A percentile compares a stretch with the other conserved stretches of the same genome.
Evolutionary conservation across 2,329 filamentous ascomycete genomes (phyloP).

Genomic region (Zelopaecilomyces penicillatus): DNA sequence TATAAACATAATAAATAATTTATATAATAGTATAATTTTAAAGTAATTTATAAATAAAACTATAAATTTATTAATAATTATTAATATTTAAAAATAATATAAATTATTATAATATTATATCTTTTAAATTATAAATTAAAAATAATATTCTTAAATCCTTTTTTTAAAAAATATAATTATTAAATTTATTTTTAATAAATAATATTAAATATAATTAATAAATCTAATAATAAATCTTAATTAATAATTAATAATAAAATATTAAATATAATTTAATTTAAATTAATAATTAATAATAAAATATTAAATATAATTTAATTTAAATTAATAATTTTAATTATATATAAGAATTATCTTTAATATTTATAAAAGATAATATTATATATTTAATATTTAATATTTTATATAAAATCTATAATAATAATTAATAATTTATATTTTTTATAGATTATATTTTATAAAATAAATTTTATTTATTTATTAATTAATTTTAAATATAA

Average conservation of each 20-base stretch:
- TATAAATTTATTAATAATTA: neutral
- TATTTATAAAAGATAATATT: too few relatives aligned
- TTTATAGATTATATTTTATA: neutral
- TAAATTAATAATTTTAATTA: neutral
- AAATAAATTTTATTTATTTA: neutral
- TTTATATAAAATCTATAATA: neutral
- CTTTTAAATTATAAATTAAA: neutral
- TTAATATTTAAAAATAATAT: neutral
- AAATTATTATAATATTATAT: neutral
- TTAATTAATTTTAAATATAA: neutral
- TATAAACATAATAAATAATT: neutral
- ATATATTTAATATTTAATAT: neutral
- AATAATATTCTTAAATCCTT: neutral
- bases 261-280: neutral
- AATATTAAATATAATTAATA: neutral
- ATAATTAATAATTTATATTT: neutral
- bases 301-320: neutral
- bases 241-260: neutral
- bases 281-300: too few relatives aligned
- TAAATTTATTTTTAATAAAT: neutral
- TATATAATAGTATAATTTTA: neutral
- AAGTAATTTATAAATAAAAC: neutral
- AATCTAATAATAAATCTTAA: too few relatives aligned
- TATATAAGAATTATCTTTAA: too few relatives aligned
- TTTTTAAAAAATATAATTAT: neutral